Evolutionary conservation across 1,284 basidiomycete genomes (phyloP).

Genomic region (Cryptococcus sp.): DNA sequence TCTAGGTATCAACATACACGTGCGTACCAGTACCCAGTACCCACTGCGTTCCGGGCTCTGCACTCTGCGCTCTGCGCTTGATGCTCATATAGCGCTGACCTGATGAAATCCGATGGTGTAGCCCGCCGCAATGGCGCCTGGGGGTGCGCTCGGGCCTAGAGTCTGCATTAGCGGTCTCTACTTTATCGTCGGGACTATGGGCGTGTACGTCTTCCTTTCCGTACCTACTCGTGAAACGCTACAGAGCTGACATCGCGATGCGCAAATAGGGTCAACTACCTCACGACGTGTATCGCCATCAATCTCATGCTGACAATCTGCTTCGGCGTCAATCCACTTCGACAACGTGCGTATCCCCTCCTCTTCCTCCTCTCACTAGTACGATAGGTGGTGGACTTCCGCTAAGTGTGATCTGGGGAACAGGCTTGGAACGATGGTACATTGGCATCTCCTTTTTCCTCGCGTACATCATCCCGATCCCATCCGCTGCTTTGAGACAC

Average conservation of each 20-base stretch:
- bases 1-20: constrained; percentile 26
- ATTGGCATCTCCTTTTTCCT: constrained; percentile 20
- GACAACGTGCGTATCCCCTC: constrained; percentile 25
- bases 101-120: background rate
- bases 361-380: background rate
- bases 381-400: background rate
- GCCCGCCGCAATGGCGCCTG: constrained; percentile 6
- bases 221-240: background rate
- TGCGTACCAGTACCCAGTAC: constrained; percentile 6
- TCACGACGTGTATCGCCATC: constrained; percentile 42
- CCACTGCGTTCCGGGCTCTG: background rate
- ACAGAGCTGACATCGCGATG: background rate
- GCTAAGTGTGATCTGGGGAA: background rate
- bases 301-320: constrained; percentile 42
- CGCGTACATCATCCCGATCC: constrained; percentile 17
- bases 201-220: constrained; percentile 29
- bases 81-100: constrained; percentile 6
- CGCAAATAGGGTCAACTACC: constrained; percentile 35
- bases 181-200: constrained; percentile 33
- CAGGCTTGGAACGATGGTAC: constrained; percentile 31
- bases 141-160: background rate
- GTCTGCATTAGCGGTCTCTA: constrained; percentile 33
- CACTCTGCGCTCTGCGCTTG: background rate
- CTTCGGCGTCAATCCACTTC: constrained; percentile 36
- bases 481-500: constrained; percentile 17